Evolutionary conservation across 2,329 filamentous ascomycete species (phyloP).

Genomic region (Sporothrix euskadiensis): DNA sequence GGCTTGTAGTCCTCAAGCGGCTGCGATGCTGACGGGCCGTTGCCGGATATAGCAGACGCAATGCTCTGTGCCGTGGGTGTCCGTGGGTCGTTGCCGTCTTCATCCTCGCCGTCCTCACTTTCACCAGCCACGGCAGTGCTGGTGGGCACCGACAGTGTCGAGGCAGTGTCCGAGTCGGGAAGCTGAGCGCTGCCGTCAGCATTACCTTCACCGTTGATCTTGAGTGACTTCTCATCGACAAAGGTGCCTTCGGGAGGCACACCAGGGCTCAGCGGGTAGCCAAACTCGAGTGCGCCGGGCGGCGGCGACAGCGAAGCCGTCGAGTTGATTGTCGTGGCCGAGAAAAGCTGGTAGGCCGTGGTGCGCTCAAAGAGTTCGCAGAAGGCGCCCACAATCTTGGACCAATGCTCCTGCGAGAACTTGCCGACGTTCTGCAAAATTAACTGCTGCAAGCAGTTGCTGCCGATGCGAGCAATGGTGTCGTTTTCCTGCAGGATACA

Average conservation of each 20-base stretch:
- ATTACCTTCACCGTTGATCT: conserved; percentile 47
- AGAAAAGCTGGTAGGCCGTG: conserved; percentile 93
- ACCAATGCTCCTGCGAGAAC: conserved; percentile 85
- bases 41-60: not conserved
- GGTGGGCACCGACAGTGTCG: conserved; percentile 36
- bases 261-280: conserved; percentile 46
- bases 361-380: conserved; percentile 94
- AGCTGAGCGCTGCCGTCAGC: conserved; percentile 34
- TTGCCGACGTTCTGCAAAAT: conserved; percentile 96
- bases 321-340: conserved; percentile 65
- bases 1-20: conserved; percentile 85
- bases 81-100: conserved; percentile 41
- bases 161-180: conserved; percentile 37
- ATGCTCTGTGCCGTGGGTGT: conserved; percentile 35
- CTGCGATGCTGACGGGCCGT: conserved; percentile 41
- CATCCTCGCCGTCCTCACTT: conserved; percentile 36
- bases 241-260: conserved; percentile 32
- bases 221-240: conserved; percentile 58
- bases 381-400: conserved; percentile 91
- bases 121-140: conserved; percentile 41
- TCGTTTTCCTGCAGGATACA: conserved; percentile 99
- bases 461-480: conserved; percentile 95
- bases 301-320: conserved; percentile 54
- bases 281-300: conserved; percentile 55
- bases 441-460: conserved; percentile 94